Percentiles rank a stretch among this genome's conserved stretches.
Evolutionary conservation across 2,329 filamentous ascomycete genomes (phyloP).

Genomic region (Lomentospora prolificans): DNA sequence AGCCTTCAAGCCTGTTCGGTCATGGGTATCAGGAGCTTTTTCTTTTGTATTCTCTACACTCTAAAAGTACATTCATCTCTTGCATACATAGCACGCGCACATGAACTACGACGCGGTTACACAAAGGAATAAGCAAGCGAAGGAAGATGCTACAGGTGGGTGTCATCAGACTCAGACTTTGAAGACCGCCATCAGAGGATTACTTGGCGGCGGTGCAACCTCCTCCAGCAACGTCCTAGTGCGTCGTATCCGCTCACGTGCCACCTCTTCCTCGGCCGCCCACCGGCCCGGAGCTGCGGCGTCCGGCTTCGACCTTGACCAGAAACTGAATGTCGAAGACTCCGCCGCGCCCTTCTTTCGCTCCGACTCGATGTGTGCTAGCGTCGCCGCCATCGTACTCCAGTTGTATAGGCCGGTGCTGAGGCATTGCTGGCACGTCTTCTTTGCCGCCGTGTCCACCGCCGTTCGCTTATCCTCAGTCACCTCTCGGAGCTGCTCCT

Average conservation of each 20-base stretch:
- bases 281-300: constrained; percentile 33
- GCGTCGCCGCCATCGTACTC: constrained; percentile 64
- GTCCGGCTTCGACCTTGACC: constrained; percentile 27
- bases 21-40: too few species aligned
- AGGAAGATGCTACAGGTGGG: neutral
- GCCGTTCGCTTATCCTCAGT: constrained; percentile 15
- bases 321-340: constrained; percentile 21
- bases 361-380: constrained; percentile 43
- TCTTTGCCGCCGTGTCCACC: constrained; percentile 22
- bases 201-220: constrained; percentile 24
- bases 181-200: constrained; percentile 26
- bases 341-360: constrained; percentile 20
- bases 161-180: constrained; percentile 21
- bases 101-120: too few species aligned
- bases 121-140: neutral
- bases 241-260: constrained; percentile 39
- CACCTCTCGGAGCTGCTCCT: constrained; percentile 46
- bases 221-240: constrained; percentile 44
- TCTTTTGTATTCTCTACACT: too few species aligned
- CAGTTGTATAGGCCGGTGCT: constrained; percentile 70
- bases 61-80: too few species aligned
- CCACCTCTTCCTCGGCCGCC: constrained; percentile 44
- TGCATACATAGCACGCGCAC: too few species aligned
- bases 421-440: constrained; percentile 68
- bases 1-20: too few species aligned